Base-by-base conservation (phyloP, 208 protist genomes). In the Acanthamoeba royreba region DNA sequence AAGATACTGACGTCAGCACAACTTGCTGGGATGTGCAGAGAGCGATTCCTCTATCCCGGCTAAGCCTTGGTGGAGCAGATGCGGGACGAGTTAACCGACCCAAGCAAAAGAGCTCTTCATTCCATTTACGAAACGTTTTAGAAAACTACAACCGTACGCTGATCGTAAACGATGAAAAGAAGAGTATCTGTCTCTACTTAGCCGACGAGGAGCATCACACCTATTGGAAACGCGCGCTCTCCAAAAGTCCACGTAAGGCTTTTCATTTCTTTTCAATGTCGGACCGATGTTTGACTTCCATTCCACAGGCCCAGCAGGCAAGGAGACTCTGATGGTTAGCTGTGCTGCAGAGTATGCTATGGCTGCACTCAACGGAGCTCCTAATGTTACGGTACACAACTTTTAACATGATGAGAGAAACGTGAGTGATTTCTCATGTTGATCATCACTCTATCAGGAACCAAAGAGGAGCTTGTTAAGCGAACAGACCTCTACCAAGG, bases 101-200 rank as follows among this genome's bases (percentile, higher is more conserved):
- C 72, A 83, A 83, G 43, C 72, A 83, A 15, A 83, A 83, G 72
- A 83, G 72, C 72, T 31, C 72, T 22, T 83, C 72, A 2, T 83
- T 83, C 42, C 72, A 83, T 28, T 3, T 83, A 28, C 72, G 72
- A 19, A 46, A 52, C 42, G 72, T 83, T 38, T n/a, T 83, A 45
- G 72, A 83, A 15, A 83, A 47, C 72, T 83, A 83, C 72, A 83
- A 83, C 72, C 72, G 38, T 45, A 33, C 72, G 22, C 43, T 83
- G 17, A 83, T 35, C 25, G 25, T 53, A 22, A 52, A 17, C 72
- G 72, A 83, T n/a, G 72, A 45, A 38, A 47, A 52, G 72, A 83
- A 83, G 72, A 83, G 8, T 45, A 83, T 83, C 42, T 83, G 72
- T 45, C 40, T 83, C 0, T 83, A 83, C 72, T 31, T 28, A 5